phyloP scores from a whole-genome alignment of 139 green algal genomes.

The Penium margaritaceum region DNA sequence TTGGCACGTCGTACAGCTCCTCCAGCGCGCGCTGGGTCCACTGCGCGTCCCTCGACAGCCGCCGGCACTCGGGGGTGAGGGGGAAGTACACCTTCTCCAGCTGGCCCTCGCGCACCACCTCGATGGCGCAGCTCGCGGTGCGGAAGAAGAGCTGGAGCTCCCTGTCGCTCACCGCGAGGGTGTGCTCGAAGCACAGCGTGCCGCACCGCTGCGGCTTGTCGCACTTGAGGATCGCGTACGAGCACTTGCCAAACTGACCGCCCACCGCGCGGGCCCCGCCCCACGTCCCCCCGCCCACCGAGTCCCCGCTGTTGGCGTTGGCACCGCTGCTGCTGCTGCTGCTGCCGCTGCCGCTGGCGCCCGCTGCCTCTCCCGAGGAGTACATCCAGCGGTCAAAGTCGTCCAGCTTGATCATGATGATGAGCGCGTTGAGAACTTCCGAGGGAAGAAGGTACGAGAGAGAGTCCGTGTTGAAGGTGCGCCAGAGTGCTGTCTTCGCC shows the following conservation, averaged over 20 bases:
- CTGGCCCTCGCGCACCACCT: slow-evolving; percentile 27
- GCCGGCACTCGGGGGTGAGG: slow-evolving; percentile 17
- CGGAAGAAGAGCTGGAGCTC: slow-evolving; percentile 19
- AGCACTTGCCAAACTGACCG: background rate
- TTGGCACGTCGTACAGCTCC: slow-evolving; percentile 19
- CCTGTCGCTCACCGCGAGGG: slow-evolving; percentile 10
- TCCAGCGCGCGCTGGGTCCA: slow-evolving; percentile 14
- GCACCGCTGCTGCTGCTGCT: background rate
- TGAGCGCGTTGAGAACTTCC: slow-evolving; percentile 23
- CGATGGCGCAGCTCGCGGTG: slow-evolving; percentile 8
- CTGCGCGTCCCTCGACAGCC: slow-evolving; percentile 1
- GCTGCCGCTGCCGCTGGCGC: background rate
- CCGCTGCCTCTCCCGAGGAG: background rate
- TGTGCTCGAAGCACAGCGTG: slow-evolving; percentile 21
- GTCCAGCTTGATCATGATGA: slow-evolving; percentile 26
- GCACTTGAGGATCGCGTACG: slow-evolving; percentile 14
- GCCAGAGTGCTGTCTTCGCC: slow-evolving; percentile 12
- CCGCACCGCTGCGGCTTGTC: slow-evolving; percentile 21
- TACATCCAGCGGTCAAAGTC: slow-evolving; percentile 23
- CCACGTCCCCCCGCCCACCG: background rate
- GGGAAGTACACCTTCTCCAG: slow-evolving; percentile 29
- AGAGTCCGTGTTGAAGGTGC: slow-evolving; percentile 8
- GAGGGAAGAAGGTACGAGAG: slow-evolving; percentile 2
- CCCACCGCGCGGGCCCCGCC: background rate
- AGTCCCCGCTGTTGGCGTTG: background rate